Conservation (phyloP, 2,329 filamentous ascomycete genomes). For the Cyanodermella asteris region DNA sequence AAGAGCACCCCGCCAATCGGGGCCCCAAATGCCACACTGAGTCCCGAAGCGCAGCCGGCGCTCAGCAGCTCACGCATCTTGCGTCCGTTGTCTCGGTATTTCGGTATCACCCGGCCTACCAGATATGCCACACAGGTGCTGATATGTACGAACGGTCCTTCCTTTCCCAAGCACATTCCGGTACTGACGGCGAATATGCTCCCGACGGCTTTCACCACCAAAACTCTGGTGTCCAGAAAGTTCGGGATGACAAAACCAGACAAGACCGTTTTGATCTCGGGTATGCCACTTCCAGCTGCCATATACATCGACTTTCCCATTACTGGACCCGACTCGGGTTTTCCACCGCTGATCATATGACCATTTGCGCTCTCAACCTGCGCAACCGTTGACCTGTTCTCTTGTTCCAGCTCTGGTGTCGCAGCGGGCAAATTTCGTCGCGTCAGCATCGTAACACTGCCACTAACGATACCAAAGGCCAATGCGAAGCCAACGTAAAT, state of each 20-base stretch:
- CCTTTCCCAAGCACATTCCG: slow-evolving; percentile 39
- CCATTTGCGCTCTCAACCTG: slow-evolving; percentile 2
- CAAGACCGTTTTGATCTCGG: slow-evolving; percentile 39
- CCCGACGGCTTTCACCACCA: slow-evolving; percentile 35
- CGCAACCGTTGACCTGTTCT: slow-evolving; percentile 6
- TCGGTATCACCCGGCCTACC: slow-evolving; percentile 29
- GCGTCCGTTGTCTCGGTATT: slow-evolving; percentile 34
- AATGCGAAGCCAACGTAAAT: slow-evolving; percentile 29
- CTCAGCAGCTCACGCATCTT: slow-evolving; percentile 37
- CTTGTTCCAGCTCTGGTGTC: slow-evolving; percentile 13
- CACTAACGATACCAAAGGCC: slow-evolving; percentile 27
- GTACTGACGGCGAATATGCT: slow-evolving; percentile 36
- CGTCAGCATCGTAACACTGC: slow-evolving; percentile 27
- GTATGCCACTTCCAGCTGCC: slow-evolving; percentile 36
- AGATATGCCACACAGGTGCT: slow-evolving; percentile 35
- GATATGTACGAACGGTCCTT: slow-evolving; percentile 41
- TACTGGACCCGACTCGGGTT: slow-evolving; percentile 4
- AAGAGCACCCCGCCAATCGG: slow-evolving; percentile 41
- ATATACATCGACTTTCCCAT: slow-evolving; percentile 34
- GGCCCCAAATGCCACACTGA: slow-evolving; percentile 39
- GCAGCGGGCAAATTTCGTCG: slow-evolving; percentile 26
- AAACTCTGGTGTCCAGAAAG: slow-evolving; percentile 32
- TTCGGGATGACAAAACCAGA: slow-evolving; percentile 38
- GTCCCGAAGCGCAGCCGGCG: slow-evolving; percentile 33
- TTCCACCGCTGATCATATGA: background rate